Evolutionary conservation across 2,329 filamentous ascomycete species (phyloP).

Genomic region (Colletotrichum sp.): DNA sequence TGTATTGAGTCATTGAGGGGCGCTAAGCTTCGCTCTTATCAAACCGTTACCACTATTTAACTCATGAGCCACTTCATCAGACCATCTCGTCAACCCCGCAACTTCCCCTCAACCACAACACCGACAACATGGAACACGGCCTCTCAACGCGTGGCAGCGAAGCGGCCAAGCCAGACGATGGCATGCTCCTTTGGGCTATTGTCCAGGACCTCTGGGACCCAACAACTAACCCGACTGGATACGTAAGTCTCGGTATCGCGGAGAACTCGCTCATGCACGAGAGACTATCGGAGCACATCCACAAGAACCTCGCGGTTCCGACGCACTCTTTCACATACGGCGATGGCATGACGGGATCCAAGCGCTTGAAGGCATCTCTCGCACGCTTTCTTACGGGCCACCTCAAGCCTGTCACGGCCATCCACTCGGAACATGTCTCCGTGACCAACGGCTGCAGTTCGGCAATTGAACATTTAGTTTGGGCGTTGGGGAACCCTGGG

Average conservation of each 20-base stretch:
- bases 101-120: neutral
- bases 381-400: slow-evolving; percentile 39
- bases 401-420: slow-evolving; percentile 29
- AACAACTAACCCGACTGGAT: slow-evolving; percentile 44
- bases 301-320: slow-evolving; percentile 30
- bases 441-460: slow-evolving; percentile 45
- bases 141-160: slow-evolving; percentile 32
- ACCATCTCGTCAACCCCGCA: neutral
- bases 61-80: neutral
- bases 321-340: slow-evolving; percentile 45
- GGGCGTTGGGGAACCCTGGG: slow-evolving; percentile 43
- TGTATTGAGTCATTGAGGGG: neutral
- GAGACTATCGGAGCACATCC: slow-evolving; percentile 44
- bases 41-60: neutral
- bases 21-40: neutral
- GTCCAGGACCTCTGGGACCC: slow-evolving; percentile 49
- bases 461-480: slow-evolving; percentile 44
- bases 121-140: neutral
- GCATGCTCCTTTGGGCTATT: slow-evolving; percentile 44
- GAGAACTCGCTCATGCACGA: slow-evolving; percentile 59
- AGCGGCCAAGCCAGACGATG: slow-evolving; percentile 29
- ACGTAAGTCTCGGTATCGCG: slow-evolving; percentile 55
- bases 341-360: slow-evolving; percentile 42
- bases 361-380: slow-evolving; percentile 33
- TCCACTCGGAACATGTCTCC: slow-evolving; percentile 37